phyloP scores from a whole-genome alignment of 805 yeast genomes.

The Myxozyma geophila region DNA sequence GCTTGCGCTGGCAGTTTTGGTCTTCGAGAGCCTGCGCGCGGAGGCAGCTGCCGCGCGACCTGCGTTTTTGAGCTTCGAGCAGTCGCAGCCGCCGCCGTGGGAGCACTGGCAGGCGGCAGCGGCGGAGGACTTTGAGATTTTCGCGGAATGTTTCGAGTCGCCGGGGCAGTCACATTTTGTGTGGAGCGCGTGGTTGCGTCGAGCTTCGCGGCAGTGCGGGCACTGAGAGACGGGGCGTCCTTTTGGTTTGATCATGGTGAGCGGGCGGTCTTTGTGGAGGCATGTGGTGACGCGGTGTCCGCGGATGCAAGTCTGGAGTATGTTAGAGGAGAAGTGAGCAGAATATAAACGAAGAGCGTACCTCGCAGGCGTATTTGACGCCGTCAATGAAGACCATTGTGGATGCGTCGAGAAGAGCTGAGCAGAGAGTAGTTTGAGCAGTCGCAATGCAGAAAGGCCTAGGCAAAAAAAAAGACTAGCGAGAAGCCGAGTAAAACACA shows the following conservation, averaged over 20 bases:
- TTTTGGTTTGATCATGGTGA: conserved; percentile 92
- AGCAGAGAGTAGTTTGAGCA: background rate
- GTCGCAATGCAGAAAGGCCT: conserved; percentile 2
- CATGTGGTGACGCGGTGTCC: conserved; percentile 97
- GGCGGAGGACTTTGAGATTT: background rate
- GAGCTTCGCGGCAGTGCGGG: conserved; percentile 75
- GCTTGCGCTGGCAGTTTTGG: background rate
- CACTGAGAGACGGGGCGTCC: conserved; percentile 96
- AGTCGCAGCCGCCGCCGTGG: conserved; percentile 24
- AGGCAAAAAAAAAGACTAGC: too few relatives aligned
- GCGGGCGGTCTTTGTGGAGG: conserved; percentile 86
- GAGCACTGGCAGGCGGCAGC: conserved; percentile 18
- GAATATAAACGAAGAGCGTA: conserved; percentile 1
- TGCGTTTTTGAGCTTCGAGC: conserved; percentile 32
- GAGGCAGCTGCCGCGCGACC: conserved; percentile 21
- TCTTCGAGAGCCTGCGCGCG: background rate
- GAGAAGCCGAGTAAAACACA: too few relatives aligned
- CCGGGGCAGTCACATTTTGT: conserved; percentile 64
- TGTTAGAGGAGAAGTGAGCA: background rate
- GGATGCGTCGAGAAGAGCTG: background rate
- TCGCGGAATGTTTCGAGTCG: conserved; percentile 28
- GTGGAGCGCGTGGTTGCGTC: conserved; percentile 70
- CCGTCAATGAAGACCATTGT: conserved; percentile 89
- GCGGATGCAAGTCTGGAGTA: conserved; percentile 64
- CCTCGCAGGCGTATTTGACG: conserved; percentile 90